Percentiles rank a stretch among this genome's conserved stretches.
These are phyloP conservation scores for Acacia confusa DNA, from an alignment of 306 rosid species.

Conservation along the genomic window DNA sequence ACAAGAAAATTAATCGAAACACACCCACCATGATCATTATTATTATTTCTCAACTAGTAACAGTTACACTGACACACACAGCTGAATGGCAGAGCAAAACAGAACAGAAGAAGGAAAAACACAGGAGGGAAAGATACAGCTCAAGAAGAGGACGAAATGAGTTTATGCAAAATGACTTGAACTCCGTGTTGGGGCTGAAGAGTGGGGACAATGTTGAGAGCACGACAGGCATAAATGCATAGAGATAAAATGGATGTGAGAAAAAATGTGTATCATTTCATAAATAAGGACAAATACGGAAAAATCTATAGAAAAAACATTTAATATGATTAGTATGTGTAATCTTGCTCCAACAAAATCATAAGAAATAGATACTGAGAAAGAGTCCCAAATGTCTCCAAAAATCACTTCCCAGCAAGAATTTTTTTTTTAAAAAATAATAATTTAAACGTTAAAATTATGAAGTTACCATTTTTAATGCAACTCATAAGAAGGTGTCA, in stretches of 20 bases:
- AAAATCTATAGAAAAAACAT: no score
- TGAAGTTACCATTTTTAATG: no score
- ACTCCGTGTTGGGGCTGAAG: constrained; percentile 46
- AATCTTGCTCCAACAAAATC: neutral
- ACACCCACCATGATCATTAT: no score
- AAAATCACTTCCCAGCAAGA: no score
- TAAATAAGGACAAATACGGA: no score
- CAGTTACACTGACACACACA: neutral
- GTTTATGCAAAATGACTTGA: neutral
- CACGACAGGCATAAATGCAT: no score
- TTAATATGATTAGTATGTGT: neutral
- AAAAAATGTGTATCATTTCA: no score
- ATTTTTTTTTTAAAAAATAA: no score
- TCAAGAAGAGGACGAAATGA: no score
- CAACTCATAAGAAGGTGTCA: no score
- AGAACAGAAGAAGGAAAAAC: neutral
- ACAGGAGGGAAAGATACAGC: neutral
- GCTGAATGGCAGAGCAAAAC: neutral
- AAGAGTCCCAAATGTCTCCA: neutral
- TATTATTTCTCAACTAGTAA: neutral
- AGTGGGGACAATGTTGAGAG: neutral
- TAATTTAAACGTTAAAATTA: no score
- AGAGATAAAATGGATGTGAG: no score
- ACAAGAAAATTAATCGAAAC: neutral
- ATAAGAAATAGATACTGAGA: neutral